Evolutionary conservation across 2,329 filamentous ascomycete genomes (phyloP), one percentile per base, ranked within the genome.

Genomic region (Fusarium brachygibbosum): DNA sequence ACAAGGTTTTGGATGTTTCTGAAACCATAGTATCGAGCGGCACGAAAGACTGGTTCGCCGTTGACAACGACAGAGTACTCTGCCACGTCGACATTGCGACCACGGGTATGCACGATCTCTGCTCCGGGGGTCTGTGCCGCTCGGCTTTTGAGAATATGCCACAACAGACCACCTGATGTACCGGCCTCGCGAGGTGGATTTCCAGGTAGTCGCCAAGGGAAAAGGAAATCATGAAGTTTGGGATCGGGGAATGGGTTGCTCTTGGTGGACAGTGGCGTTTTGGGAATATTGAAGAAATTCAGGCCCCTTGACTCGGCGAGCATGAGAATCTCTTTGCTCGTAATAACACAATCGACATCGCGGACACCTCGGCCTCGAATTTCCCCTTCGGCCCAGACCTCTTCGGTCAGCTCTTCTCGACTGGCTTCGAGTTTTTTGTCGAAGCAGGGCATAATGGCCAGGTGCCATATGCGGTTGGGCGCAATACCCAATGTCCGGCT

Each of bases 401-500:
- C 82, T 76, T 95, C 92, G 1, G 94, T 98, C 38, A 99, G 87
- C 79, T 99, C 96, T 78, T 94, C 91, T 54, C 96, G 90, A 73
- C 94, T 97, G 9, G 96, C 96, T 81, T 99, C 96, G 29, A 99
- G 87, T 80, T 99, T 99, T 84, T 99, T 99, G 79, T 99, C 96
- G 79, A 99, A 98, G 79, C 96, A 99, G 21, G 96, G 96, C 96
- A 99, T 99, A 45, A 99, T 86, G 14, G 95, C 93, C 54, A 98
- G 81, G 79, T 98, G 95, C 93, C 95, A 99, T 77, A 99, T 94
- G 71, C 90, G 88, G 67, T 90, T 89, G 0, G 94, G 91, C 1
- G 90, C 80, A 49, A 98, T 89, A 34, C 88, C 88, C 66, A 94
- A 86, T 53, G 83, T 86, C 70, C 88, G 88, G 79, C 91, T 93